Evolutionary conservation across 139 green algal species (phyloP).

Genomic region (Tetradesmus lagerheimii): DNA sequence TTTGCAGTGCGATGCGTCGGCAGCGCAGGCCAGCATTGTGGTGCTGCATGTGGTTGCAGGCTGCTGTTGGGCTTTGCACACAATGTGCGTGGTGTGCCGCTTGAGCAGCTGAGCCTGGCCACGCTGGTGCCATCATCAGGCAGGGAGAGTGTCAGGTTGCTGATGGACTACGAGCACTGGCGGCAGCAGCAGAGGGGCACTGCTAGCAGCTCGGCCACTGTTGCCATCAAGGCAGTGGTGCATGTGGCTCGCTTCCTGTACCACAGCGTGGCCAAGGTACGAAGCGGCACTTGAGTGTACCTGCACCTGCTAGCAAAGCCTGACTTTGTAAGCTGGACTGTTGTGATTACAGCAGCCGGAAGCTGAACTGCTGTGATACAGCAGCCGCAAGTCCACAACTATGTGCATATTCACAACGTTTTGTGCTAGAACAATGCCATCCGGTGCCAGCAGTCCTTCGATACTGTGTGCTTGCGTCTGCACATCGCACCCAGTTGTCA

Average conservation of each 20-base stretch:
- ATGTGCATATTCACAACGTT: too few species aligned
- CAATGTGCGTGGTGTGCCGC: conserved; percentile 45
- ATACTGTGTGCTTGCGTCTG: neutral
- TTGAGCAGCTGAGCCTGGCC: conserved; percentile 56
- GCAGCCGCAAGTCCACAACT: too few species aligned
- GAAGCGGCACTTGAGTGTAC: neutral
- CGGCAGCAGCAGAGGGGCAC: conserved; percentile 47
- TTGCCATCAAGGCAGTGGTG: conserved; percentile 3
- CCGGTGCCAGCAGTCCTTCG: neutral
- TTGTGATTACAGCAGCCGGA: neutral
- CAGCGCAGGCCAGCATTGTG: neutral
- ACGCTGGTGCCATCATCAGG: conserved; percentile 53
- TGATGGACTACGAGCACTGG: conserved; percentile 75
- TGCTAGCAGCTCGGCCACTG: neutral
- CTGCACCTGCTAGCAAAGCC: neutral
- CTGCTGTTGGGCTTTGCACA: conserved; percentile 70
- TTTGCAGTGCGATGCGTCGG: too few species aligned
- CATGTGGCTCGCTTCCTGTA: conserved; percentile 72
- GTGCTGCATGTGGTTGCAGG: neutral
- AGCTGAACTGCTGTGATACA: neutral
- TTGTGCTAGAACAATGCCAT: neutral
- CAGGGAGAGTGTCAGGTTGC: conserved; percentile 45
- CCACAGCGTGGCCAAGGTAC: conserved; percentile 51
- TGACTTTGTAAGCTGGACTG: neutral
- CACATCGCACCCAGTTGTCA: too few species aligned